Evolutionary conservation across 139 green algal genomes (phyloP), one percentile per base, ranked within the genome.

Genomic region (Tetraselmis striata): DNA sequence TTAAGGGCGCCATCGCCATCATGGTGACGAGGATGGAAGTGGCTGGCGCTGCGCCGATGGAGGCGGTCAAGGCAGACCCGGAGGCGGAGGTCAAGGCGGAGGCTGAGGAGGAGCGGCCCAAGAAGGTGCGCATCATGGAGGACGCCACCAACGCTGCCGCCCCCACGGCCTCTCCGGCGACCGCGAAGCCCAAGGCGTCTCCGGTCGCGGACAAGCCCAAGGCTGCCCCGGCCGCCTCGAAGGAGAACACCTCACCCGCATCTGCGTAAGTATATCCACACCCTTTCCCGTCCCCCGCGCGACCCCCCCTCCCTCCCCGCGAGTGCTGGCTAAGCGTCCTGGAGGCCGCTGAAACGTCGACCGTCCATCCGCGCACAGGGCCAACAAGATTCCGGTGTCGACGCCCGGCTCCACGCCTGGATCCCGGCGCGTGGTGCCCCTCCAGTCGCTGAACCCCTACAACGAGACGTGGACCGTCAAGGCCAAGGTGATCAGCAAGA

Each of bases 391-490:
- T 18, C 45, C 45, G 45, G 45, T 67, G 45, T 67, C 45, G 5
- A 67, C 45, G 11, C 45, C 45, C 11, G 45, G 45, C 45, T 67
- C 45, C 18, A 67, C 45, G 11, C 45, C 45, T 5, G 45, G 45
- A 5, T 67, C 45, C 11, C 45, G 45, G 5, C 45, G 45, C 45
- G 45, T 67, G 45, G 45, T 67, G 45, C 45, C 45, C 11, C 5
- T 88, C 59, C 32, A 59, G 23, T 75, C 81, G 78, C 78, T 89
- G 77, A 75, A 89, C 76, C 85, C 85, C 2, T 89, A 89, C 76
- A 30, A 83, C 1, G 58, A 45, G 76, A 67, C 87, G 31, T 96
- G 91, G 91, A 87, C 85, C 32, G 90, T 96, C 84, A 89, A 90
- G 80, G 93, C 93, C 27, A 90, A 92, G 83, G 30, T 96, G 28